A percentile compares a stretch with the other conserved stretches of the same genome.
These are phyloP conservation scores for Xerocomellus dryophilus DNA, from an alignment of 768 basidiomycete species.

Conservation along the genomic window DNA sequence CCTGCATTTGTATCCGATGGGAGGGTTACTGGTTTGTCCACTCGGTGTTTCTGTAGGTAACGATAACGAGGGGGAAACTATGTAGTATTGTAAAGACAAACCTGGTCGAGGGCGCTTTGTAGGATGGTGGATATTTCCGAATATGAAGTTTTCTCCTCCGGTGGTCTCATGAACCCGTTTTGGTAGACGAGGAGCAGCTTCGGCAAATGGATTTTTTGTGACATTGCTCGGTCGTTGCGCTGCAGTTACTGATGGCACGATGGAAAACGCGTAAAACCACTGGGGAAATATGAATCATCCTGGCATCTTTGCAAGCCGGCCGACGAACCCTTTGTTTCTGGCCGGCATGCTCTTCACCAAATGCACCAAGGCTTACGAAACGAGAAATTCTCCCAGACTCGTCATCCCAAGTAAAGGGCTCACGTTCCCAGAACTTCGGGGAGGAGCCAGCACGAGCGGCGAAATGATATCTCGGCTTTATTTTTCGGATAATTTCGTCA, in stretches of 20 bases:
- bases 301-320: background rate
- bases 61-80: background rate
- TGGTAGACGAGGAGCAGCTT: constrained; percentile 32
- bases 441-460: constrained; percentile 60
- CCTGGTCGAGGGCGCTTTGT: constrained; percentile 57
- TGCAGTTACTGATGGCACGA: constrained; percentile 51
- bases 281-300: constrained; percentile 31
- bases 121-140: constrained; percentile 60
- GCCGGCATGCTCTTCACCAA: constrained; percentile 58
- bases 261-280: constrained; percentile 98
- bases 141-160: constrained; percentile 63
- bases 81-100: constrained; percentile 25
- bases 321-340: constrained; percentile 83
- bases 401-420: constrained; percentile 85
- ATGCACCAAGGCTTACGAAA: constrained; percentile 86
- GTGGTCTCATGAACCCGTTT: constrained; percentile 55
- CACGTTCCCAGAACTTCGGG: constrained; percentile 90
- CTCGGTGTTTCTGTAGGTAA: constrained; percentile 17
- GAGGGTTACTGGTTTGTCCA: constrained; percentile 55
- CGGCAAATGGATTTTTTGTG: constrained; percentile 69
- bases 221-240: constrained; percentile 54
- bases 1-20: constrained; percentile 71
- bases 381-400: constrained; percentile 60
- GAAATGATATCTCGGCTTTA: constrained; percentile 88
- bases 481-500: constrained; percentile 60